phyloP scores from a whole-genome alignment of 2,329 filamentous ascomycete genomes.

The Verruconis gallopava region DNA sequence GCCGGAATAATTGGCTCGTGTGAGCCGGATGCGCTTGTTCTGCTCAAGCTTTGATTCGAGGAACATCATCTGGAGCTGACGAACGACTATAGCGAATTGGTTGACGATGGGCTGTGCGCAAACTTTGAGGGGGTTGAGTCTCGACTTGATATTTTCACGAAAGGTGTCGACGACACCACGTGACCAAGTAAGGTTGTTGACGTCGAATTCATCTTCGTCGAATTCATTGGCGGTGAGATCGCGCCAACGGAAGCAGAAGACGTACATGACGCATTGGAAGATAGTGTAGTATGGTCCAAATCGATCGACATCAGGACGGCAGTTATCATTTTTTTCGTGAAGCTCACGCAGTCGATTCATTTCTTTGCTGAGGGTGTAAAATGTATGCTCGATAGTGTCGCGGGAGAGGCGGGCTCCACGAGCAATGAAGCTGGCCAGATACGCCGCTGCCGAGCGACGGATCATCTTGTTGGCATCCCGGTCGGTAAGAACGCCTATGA shows the following conservation, averaged over 20 bases:
- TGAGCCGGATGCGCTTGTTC: constrained; percentile 80
- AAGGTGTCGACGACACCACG: constrained; percentile 61
- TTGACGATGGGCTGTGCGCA: constrained; percentile 82
- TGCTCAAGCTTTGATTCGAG: constrained; percentile 77
- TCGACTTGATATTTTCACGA: constrained; percentile 58
- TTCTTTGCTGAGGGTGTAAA: constrained; percentile 63
- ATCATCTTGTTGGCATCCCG: constrained; percentile 55
- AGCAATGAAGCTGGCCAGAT: constrained; percentile 88
- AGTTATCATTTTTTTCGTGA: constrained; percentile 50
- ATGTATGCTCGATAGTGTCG: constrained; percentile 68
- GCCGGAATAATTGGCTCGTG: constrained; percentile 50
- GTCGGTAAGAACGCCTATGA: constrained; percentile 60
- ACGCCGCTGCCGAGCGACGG: constrained; percentile 77
- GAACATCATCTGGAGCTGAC: constrained; percentile 79
- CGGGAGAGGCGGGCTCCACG: constrained; percentile 71
- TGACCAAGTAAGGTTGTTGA: constrained; percentile 56
- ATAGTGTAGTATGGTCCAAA: constrained; percentile 80
- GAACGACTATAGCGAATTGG: constrained; percentile 79
- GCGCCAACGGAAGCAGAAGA: constrained; percentile 96
- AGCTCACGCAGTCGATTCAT: constrained; percentile 61
- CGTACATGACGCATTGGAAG: constrained; percentile 81
- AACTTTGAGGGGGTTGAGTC: constrained; percentile 88
- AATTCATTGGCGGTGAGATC: constrained; percentile 49
- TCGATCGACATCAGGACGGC: constrained; percentile 73
- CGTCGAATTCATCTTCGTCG: constrained; percentile 28